Conservation (phyloP, 768 basidiomycete genomes). For the Filobasidium floriforme region DNA sequence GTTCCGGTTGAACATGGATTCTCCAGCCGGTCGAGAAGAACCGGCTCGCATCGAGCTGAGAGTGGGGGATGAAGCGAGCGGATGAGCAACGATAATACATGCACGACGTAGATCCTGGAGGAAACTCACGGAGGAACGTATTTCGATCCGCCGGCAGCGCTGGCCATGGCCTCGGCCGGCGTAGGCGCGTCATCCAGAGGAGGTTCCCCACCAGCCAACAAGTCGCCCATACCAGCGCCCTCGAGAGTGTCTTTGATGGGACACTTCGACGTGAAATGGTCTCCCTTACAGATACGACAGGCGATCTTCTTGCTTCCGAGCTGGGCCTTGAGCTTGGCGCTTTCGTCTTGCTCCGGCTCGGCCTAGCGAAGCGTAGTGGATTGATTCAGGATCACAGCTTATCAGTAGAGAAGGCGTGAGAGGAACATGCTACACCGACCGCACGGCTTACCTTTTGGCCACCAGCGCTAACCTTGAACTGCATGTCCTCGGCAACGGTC, state of each 20-base stretch:
- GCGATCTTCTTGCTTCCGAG: slow-evolving; percentile 65
- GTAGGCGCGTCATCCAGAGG: slow-evolving; percentile 27
- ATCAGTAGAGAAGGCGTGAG: neutral
- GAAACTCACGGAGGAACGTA: slow-evolving; percentile 68
- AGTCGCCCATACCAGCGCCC: slow-evolving; percentile 52
- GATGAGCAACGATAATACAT: neutral
- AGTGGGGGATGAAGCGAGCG: neutral
- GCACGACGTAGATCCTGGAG: slow-evolving; percentile 12
- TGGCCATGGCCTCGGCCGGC: slow-evolving; percentile 31
- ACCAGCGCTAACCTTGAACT: slow-evolving; percentile 55
- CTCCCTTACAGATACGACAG: slow-evolving; percentile 91
- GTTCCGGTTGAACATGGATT: slow-evolving; percentile 62
- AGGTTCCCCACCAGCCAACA: slow-evolving; percentile 50
- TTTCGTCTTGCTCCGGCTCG: slow-evolving; percentile 62
- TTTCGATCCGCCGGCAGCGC: slow-evolving; percentile 57
- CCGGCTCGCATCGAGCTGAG: slow-evolving; percentile 62
- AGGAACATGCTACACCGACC: neutral
- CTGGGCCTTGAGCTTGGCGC: slow-evolving; percentile 57
- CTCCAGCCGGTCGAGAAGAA: slow-evolving; percentile 59
- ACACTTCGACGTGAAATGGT: slow-evolving; percentile 96
- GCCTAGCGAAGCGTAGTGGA: slow-evolving; percentile 47
- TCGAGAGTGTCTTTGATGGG: slow-evolving; percentile 92
- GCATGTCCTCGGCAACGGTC: slow-evolving; percentile 71
- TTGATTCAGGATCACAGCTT: neutral
- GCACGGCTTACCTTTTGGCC: slow-evolving; percentile 54